Conservation (phyloP, 495 filamentous ascomycete genomes). For the Tuber umbilicatum region DNA sequence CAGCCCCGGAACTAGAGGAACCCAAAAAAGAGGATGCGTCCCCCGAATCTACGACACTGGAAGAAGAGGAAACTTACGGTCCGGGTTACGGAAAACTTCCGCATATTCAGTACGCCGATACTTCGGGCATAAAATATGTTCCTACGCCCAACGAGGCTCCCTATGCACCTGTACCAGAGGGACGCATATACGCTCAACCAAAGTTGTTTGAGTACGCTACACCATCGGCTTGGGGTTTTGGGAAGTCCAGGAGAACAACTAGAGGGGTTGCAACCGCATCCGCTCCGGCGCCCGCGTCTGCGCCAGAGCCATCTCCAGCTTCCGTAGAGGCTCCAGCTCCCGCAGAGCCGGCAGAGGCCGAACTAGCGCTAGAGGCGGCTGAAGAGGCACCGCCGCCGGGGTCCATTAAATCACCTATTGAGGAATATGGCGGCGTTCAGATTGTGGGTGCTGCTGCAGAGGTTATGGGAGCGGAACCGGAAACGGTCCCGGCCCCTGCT, state of each 20-base stretch:
- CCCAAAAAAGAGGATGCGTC: slow-evolving; percentile 11
- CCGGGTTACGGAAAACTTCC: slow-evolving; percentile 28
- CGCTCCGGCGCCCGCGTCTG: slow-evolving; percentile 10
- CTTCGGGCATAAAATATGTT: slow-evolving; percentile 24
- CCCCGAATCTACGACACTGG: slow-evolving; percentile 4
- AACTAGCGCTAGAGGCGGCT: neutral
- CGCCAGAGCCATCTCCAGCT: slow-evolving; percentile 5
- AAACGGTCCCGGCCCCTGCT: neutral
- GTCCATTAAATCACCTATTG: neutral
- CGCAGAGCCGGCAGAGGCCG: slow-evolving; percentile 1
- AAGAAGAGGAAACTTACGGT: slow-evolving; percentile 19
- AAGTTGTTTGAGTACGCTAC: slow-evolving; percentile 35
- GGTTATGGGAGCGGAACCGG: slow-evolving; percentile 18
- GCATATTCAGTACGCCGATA: slow-evolving; percentile 26
- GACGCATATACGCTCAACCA: slow-evolving; percentile 28
- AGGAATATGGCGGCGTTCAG: slow-evolving; percentile 7
- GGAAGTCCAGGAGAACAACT: slow-evolving; percentile 11
- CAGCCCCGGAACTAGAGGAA: slow-evolving; percentile 6
- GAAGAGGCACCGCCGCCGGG: slow-evolving; percentile 7
- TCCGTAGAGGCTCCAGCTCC: slow-evolving; percentile 5
- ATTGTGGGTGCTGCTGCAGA: slow-evolving; percentile 9
- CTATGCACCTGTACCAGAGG: slow-evolving; percentile 37
- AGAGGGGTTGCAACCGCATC: slow-evolving; percentile 15
- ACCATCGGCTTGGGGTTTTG: slow-evolving; percentile 10
- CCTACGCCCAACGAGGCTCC: slow-evolving; percentile 20